These are phyloP conservation scores for Dactylellina leptospora DNA, from an alignment of 2,329 filamentous ascomycete genomes.

Conservation along the genomic window DNA sequence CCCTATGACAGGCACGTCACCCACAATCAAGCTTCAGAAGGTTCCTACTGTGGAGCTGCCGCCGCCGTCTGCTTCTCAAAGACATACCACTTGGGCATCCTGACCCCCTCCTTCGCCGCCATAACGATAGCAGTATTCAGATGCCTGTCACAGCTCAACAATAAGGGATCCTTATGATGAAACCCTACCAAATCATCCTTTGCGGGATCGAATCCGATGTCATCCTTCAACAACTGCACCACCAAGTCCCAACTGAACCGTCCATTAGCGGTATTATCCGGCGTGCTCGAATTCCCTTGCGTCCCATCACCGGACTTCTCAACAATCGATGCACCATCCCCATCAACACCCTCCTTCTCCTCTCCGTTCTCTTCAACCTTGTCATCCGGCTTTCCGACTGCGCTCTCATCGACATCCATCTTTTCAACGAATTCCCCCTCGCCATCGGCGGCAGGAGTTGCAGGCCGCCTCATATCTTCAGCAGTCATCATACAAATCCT, in stretches of 20 bases:
- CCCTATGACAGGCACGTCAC: no score
- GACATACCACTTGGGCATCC: constrained; percentile 53
- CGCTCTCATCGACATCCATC: constrained; percentile 36
- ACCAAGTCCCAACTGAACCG: constrained; percentile 51
- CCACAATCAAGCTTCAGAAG: no score
- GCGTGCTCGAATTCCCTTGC: constrained; percentile 31
- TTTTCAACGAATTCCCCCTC: constrained; percentile 22
- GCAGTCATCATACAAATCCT: constrained; percentile 53
- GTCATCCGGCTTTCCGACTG: neutral
- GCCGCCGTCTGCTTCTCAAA: constrained; percentile 44
- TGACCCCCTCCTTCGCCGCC: constrained; percentile 52
- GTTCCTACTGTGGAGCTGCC: no score
- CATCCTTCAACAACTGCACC: constrained; percentile 46
- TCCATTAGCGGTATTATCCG: constrained; percentile 27
- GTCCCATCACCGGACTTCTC: neutral
- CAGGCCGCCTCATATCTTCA: constrained; percentile 42
- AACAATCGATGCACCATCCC: neutral
- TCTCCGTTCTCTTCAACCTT: constrained; percentile 7
- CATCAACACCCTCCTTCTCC: constrained; percentile 9
- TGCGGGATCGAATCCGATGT: constrained; percentile 46
- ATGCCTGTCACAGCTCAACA: constrained; percentile 44
- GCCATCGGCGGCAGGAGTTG: constrained; percentile 22
- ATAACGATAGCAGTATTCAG: constrained; percentile 51
- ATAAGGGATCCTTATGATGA: constrained; percentile 45
- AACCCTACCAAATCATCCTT: constrained; percentile 49